These are phyloP conservation scores for Candida freyschussii DNA, from an alignment of 1,139 yeast species.

Conservation along the genomic window DNA sequence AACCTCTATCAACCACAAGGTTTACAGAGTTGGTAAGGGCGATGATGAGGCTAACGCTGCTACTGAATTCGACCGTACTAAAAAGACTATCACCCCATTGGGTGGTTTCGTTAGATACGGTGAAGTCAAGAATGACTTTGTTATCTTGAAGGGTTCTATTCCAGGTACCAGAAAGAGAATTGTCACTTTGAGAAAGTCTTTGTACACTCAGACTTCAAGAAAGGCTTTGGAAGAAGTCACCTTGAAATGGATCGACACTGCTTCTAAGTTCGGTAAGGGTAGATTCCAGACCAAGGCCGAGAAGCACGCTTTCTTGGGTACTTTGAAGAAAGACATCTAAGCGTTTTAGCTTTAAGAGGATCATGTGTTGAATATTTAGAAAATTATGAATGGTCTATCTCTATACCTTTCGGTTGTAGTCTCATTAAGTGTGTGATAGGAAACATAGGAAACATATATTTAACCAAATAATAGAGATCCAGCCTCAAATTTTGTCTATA, in stretches of 20 bases:
- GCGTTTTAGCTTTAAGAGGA: conserved; percentile 3
- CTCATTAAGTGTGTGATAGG: too few relatives aligned
- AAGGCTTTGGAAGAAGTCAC: conserved; percentile 93
- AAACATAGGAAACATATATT: too few relatives aligned
- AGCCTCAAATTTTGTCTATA: too few relatives aligned
- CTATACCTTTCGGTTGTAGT: too few relatives aligned
- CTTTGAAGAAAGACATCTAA: conserved; percentile 84
- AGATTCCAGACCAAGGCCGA: conserved; percentile 99
- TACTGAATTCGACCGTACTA: conserved; percentile 98
- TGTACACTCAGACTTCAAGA: conserved; percentile 97
- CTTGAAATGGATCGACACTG: conserved; percentile 99
- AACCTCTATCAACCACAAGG: conserved; percentile 99
- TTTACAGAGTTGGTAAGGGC: conserved; percentile 98
- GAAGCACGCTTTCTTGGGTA: conserved; percentile 99
- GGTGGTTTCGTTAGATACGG: conserved; percentile 99
- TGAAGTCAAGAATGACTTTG: conserved; percentile 94
- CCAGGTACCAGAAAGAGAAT: conserved; percentile 99
- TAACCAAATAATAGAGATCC: too few relatives aligned
- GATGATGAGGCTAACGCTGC: conserved; percentile 93
- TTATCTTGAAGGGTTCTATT: conserved; percentile 96
- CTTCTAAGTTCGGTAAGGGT: conserved; percentile 99
- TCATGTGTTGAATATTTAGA: conserved; percentile 4
- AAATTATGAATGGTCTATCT: background rate
- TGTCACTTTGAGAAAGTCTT: conserved; percentile 97
- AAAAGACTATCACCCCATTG: conserved; percentile 99